Conservation (phyloP, 1,139 yeast genomes). For the Kazachstania sp. region DNA sequence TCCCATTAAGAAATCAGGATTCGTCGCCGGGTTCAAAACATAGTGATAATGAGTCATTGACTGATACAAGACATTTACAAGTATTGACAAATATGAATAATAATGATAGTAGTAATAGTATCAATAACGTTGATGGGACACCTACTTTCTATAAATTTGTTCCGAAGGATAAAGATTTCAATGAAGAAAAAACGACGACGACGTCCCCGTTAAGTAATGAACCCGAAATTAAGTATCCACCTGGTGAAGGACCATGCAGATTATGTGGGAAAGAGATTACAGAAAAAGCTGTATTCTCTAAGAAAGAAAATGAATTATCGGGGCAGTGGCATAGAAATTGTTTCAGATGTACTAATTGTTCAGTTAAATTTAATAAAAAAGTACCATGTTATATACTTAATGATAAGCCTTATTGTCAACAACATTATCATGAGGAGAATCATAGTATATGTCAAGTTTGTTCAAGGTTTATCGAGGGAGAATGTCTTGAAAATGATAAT, state of each 20-base stretch:
- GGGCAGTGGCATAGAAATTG: conserved; percentile 95
- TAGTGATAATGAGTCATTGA: not conserved
- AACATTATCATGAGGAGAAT: conserved; percentile 73
- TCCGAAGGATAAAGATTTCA: not conserved
- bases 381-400: conserved; percentile 71
- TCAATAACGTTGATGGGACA: conserved; percentile 6
- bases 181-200: not conserved
- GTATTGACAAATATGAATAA: not conserved
- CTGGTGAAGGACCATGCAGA: conserved; percentile 73
- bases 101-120: not conserved
- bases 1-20: conserved; percentile 8
- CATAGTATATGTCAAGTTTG: conserved; percentile 69
- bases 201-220: not conserved
- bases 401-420: conserved; percentile 74
- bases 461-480: conserved; percentile 79
- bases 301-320: conserved; percentile 47
- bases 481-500: conserved; percentile 72
- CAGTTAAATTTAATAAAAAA: conserved; percentile 45
- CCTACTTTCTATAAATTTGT: conserved; percentile 19
- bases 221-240: conserved; percentile 30
- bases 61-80: not conserved
- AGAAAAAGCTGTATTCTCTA: conserved; percentile 60
- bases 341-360: conserved; percentile 66
- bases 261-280: conserved; percentile 37
- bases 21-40: not conserved